Percentiles rank a stretch among this genome's conserved stretches.
Evolutionary conservation across 2,329 filamentous ascomycete species (phyloP).

Genomic region (Diaporthe longicolla): DNA sequence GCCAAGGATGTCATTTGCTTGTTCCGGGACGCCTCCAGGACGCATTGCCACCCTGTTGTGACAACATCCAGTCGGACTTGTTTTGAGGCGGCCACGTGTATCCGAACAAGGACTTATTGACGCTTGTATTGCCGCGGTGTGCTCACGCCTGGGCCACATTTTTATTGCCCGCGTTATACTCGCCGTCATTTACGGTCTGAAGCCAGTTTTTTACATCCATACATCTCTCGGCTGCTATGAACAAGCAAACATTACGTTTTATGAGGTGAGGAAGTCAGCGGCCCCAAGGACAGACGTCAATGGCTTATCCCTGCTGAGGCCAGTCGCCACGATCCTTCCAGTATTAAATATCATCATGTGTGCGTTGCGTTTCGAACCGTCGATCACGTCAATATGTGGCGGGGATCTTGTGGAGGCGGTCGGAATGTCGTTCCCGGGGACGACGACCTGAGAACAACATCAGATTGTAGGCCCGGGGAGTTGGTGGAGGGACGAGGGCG

Average conservation of each 20-base stretch:
- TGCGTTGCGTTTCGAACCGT: slow-evolving; percentile 8
- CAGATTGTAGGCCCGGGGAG: background rate
- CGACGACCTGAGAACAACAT: background rate
- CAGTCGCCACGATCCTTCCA: background rate
- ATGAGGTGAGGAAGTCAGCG: too few species aligned
- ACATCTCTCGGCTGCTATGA: background rate
- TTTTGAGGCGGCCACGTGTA: background rate
- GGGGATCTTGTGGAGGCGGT: background rate
- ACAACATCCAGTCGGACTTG: background rate
- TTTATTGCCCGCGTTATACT: background rate
- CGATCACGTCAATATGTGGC: background rate
- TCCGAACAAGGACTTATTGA: background rate
- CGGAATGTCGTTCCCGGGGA: background rate
- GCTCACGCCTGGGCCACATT: background rate
- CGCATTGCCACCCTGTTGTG: slow-evolving; percentile 16
- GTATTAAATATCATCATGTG: background rate
- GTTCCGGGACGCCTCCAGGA: background rate
- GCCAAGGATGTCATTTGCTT: background rate
- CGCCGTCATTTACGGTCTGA: background rate
- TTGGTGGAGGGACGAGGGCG: background rate
- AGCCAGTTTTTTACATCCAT: background rate
- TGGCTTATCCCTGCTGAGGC: background rate
- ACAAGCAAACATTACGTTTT: background rate
- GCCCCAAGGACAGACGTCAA: background rate
- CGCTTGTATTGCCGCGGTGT: background rate